Percentiles rank a stretch among this genome's conserved stretches.
phyloP scores from a whole-genome alignment of 2,329 filamentous ascomycete species.

The Trichoderma semiorbis region DNA sequence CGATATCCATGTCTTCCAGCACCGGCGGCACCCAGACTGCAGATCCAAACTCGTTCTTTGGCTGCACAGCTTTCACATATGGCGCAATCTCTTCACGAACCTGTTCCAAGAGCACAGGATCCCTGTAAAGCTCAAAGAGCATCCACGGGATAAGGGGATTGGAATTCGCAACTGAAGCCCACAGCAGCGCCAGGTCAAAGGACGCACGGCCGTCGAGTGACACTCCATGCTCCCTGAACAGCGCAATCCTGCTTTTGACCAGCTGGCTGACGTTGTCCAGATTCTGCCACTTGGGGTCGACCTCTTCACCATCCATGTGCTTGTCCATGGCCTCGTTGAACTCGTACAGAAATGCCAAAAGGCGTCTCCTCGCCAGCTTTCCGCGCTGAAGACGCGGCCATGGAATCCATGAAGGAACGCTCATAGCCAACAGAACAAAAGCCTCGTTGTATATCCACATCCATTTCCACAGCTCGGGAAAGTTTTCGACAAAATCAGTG shows the following conservation, averaged over 20 bases:
- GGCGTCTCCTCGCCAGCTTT: slow-evolving; percentile 27
- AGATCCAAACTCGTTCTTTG: slow-evolving; percentile 34
- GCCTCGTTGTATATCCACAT: slow-evolving; percentile 38
- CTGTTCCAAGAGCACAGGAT: slow-evolving; percentile 36
- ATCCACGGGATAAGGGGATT: slow-evolving; percentile 40
- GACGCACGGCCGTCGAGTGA: slow-evolving; percentile 33
- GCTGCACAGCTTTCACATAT: slow-evolving; percentile 31
- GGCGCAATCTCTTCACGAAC: slow-evolving; percentile 39
- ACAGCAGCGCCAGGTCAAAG: slow-evolving; percentile 36
- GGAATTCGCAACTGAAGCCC: slow-evolving; percentile 39
- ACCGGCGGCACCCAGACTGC: slow-evolving; percentile 36
- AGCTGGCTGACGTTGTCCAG: slow-evolving; percentile 36
- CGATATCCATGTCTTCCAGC: slow-evolving; percentile 35
- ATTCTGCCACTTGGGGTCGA: slow-evolving; percentile 35
- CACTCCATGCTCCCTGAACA: slow-evolving; percentile 31
- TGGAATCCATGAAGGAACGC: slow-evolving; percentile 33
- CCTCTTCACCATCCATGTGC: slow-evolving; percentile 31
- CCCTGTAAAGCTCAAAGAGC: slow-evolving; percentile 39
- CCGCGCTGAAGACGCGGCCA: slow-evolving; percentile 33
- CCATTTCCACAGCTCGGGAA: slow-evolving; percentile 36
- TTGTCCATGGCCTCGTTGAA: slow-evolving; percentile 37
- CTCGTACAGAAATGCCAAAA: slow-evolving; percentile 31
- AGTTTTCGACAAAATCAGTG: slow-evolving; percentile 41
- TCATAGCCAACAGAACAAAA: slow-evolving; percentile 31
- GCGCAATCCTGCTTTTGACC: slow-evolving; percentile 29